Conservation (phyloP, 2,329 filamentous ascomycete species). For the Pseudofabraea citricarpa region DNA sequence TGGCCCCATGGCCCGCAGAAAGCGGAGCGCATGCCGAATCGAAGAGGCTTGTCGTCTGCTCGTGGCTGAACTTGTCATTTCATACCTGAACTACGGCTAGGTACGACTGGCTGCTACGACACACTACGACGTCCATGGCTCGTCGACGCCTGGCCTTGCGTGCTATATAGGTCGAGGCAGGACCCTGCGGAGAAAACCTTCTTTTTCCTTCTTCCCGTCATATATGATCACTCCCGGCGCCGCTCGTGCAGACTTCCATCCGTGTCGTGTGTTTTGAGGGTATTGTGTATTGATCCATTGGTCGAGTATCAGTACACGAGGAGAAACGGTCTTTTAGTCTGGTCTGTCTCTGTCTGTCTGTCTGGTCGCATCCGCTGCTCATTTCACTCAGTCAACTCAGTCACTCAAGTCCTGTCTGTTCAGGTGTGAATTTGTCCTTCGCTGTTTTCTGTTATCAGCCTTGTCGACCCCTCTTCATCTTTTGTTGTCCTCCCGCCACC, state of each 20-base stretch:
- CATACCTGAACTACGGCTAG: too few relatives aligned
- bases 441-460: constrained; percentile 3
- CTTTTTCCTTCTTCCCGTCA: constrained; percentile 7
- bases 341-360: constrained; percentile 15
- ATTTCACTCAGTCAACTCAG: too few relatives aligned
- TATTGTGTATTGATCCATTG: constrained; percentile 13
- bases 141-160: too few relatives aligned
- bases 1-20: constrained; percentile 1
- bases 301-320: constrained; percentile 10
- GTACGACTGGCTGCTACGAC: not conserved
- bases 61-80: not conserved
- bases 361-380: not conserved
- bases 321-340: constrained; percentile 17
- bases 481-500: not conserved
- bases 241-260: constrained; percentile 3
- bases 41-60: constrained; percentile 1
- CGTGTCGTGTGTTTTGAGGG: constrained; percentile 2
- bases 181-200: constrained; percentile 5
- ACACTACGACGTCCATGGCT: not conserved
- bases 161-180: constrained; percentile 2
- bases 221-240: constrained; percentile 2
- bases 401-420: not conserved
- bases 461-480: constrained; percentile 3
- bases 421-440: constrained; percentile 5
- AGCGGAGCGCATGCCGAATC: constrained; percentile 2